Base-by-base conservation (phyloP, 2,329 filamentous ascomycete species). In the Cercospora sesami region DNA sequence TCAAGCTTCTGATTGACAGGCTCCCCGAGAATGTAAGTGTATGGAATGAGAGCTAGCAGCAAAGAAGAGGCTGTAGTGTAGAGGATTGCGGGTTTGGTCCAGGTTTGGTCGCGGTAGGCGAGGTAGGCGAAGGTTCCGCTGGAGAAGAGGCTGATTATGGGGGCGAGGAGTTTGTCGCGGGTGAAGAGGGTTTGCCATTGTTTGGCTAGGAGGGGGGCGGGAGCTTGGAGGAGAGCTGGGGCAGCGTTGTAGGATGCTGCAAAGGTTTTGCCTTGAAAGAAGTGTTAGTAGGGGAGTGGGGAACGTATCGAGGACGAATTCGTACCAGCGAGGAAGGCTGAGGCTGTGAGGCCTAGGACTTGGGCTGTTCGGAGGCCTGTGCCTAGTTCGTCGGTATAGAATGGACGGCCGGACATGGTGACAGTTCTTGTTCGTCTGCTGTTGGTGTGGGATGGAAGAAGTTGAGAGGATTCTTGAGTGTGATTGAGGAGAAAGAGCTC, bases 181-280 rank as follows among this genome's bases (percentile, higher is more conserved):
- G 76, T 73, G 76, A 79, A 84, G 67, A 82, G 75, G 48, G 75
- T 79, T 67, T 76, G 73, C 86, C 86, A 89, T 78, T 89, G 87
- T 45, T 80, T 80, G 33, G 85, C 83, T 68, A 88, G 83, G 10
- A 88, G 77, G 1, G 83, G 83, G 1, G 84, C 82, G 1, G 87
- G 87, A 0, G 85, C 83, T 67, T 85, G 80, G 67, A 89, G 82
- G 8, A 89, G 77, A 48, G 84, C 81, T 1, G 87, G 87, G 80
- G 69, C 66, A 81, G 78, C 73, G 80, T 72, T 5, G 84, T 86
- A 63, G 78, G 70, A 66, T 65, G 71, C 14, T 73, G 75, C 64
- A 61, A 75, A 75, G 31, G 76, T 79, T 64, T 71, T 77, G 71
- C 68, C 80, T 79, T 33, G 23, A 36, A 7, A 16, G 10, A 6